Evolutionary conservation across 75 land plant species (phyloP).

Genomic region (Cupressus sempervirens): DNA sequence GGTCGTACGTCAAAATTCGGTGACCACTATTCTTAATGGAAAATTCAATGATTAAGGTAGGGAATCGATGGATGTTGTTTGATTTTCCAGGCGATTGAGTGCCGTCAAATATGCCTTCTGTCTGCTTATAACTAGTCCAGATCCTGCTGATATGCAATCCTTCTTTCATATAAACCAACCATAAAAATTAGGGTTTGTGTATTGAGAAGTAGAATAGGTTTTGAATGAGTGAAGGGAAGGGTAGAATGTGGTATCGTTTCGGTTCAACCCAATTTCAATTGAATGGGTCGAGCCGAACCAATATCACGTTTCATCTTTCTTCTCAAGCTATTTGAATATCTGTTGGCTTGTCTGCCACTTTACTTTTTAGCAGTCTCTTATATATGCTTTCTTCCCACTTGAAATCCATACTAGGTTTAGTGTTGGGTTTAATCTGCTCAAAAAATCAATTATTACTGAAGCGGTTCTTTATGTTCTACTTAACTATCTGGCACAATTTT

Average conservation of each 20-base stretch:
- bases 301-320: neutral
- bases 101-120: neutral
- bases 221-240: neutral
- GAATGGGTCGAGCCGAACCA: neutral
- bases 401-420: no score
- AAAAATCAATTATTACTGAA: no score
- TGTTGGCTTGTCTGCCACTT: neutral
- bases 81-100: neutral
- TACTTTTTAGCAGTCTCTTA: no score
- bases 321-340: neutral
- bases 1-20: neutral
- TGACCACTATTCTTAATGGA: neutral
- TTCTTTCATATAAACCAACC: no score
- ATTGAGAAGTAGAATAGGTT: neutral
- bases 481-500: no score
- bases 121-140: neutral
- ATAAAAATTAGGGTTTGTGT: no score
- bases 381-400: no score
- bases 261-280: neutral
- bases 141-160: no score
- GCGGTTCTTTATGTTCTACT: no score
- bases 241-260: neutral
- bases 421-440: no score
- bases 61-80: no score
- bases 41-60: no score